Evolutionary conservation across 177 flowering plant genomes (phyloP), one percentile per base, ranked within the genome.

Genomic region (Vitis hybrid): DNA sequence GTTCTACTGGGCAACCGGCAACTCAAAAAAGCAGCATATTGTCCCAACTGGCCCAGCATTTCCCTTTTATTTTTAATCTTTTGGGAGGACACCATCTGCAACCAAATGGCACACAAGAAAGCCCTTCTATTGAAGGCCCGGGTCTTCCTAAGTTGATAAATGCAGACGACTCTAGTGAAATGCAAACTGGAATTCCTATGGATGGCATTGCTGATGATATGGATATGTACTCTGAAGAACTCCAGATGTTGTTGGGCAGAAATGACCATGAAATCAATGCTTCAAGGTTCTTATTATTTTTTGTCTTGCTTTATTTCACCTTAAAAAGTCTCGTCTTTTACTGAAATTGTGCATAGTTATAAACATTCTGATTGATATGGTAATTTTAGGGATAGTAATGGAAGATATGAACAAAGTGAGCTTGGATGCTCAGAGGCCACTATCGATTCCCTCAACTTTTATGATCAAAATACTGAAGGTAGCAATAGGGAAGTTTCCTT

Each of bases 31-130:
- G 79, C 55, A 82, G 82, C 80, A 80, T 95, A 62, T 76, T 91
- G 11, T 89, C 96, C 50, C 79, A 83, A 74, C 73, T 95, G 71
- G 94, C 85, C 59, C 82, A 72, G 60, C 83, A 66, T 77, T 76
- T 91, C 54, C 97, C 98, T 60, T 91, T 90, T 73, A 74, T 95
- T 65, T 84, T 87, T 71, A 80, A 86, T 56, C 62, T 95, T 72
- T 70, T 86, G 51, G 72, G 86, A 69, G 79, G 79, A 73, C 65
- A 72, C 27, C 61, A 65, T 62, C 71, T 60, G 56, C 78, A 77
- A 73, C 24, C 74, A 51, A 61, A 62, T 56, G 79, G 66, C 11
- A 50, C 63, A 50, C 19, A 78, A 27, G 64, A 70, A 76, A 76
- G 56, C 46, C 30, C 52, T 65, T 59, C 56, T 2, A 32, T 48